Percentiles rank a stretch among this genome's conserved stretches.
phyloP scores from a whole-genome alignment of 352 stramenopile genomes.

The Bremia lactucae region DNA sequence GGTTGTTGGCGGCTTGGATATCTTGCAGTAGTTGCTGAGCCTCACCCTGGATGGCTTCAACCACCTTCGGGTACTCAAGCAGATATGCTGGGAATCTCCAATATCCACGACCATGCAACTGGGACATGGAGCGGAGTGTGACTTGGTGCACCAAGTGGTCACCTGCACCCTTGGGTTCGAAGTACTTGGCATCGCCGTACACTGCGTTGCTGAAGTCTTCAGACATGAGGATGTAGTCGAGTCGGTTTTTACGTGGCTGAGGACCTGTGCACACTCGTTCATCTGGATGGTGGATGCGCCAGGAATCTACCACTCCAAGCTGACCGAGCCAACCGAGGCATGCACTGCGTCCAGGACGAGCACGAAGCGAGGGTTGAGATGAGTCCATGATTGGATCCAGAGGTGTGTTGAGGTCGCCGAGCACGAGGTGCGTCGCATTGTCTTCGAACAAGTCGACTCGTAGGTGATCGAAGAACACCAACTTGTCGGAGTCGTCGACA shows the following conservation, averaged over 20 bases:
- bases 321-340: too few relatives aligned
- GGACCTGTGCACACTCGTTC: not conserved
- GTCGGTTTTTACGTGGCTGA: not conserved
- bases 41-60: not conserved
- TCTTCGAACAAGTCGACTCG: not conserved
- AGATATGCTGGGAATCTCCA: not conserved
- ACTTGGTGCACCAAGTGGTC: not conserved
- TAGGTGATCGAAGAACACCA: not conserved
- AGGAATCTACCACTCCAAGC: not conserved
- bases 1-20: not conserved
- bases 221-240: not conserved
- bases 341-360: not conserved
- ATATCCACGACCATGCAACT: not conserved
- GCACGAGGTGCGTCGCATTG: not conserved
- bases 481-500: not conserved
- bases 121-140: not conserved
- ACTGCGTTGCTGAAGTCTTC: not conserved
- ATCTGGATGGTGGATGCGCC: not conserved
- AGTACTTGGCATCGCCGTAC: not conserved
- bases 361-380: not conserved
- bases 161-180: not conserved
- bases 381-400: not conserved
- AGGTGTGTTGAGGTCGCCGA: not conserved
- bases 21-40: not conserved
- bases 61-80: not conserved